Evolutionary conservation across 306 rosid genomes (phyloP).

Genomic region (Quercus wislizeni): DNA sequence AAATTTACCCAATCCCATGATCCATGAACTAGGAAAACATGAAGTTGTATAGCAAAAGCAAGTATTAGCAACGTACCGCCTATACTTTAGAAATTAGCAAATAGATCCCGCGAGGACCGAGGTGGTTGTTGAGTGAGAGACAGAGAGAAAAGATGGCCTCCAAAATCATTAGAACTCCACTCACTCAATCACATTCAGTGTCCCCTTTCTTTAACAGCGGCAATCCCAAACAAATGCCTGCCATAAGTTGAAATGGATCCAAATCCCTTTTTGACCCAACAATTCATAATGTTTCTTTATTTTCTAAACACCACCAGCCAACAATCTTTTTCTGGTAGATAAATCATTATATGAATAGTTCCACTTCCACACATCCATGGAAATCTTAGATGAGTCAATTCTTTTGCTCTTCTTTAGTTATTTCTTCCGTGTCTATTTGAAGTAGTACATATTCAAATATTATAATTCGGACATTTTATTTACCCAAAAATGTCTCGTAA

Average conservation of each 20-base stretch:
- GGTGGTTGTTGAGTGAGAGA: not conserved
- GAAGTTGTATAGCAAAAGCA: not conserved
- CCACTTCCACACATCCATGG: constrained; percentile 4
- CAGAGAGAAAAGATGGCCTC: not conserved
- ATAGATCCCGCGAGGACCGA: no score
- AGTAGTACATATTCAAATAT: not conserved
- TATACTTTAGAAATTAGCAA: no score
- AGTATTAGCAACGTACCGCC: not conserved
- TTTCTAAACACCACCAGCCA: constrained; percentile 22
- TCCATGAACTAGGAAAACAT: not conserved
- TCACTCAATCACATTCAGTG: constrained; percentile 64
- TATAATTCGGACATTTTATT: not conserved
- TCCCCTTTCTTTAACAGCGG: constrained; percentile 36
- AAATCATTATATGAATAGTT: constrained; percentile 19
- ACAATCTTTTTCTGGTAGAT: constrained; percentile 18
- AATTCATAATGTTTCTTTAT: constrained; percentile 16
- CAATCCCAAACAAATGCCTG: constrained; percentile 25
- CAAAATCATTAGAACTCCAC: constrained; percentile 48
- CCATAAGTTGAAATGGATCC: not conserved
- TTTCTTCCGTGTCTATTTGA: not conserved
- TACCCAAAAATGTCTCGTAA: no score
- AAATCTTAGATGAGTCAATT: not conserved
- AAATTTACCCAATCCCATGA: not conserved
- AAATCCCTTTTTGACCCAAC: constrained; percentile 1
- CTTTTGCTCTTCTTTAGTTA: not conserved